These are phyloP conservation scores for Ophiostoma sp. DNA, from an alignment of 2,329 filamentous ascomycete genomes.

Conservation along the genomic window DNA sequence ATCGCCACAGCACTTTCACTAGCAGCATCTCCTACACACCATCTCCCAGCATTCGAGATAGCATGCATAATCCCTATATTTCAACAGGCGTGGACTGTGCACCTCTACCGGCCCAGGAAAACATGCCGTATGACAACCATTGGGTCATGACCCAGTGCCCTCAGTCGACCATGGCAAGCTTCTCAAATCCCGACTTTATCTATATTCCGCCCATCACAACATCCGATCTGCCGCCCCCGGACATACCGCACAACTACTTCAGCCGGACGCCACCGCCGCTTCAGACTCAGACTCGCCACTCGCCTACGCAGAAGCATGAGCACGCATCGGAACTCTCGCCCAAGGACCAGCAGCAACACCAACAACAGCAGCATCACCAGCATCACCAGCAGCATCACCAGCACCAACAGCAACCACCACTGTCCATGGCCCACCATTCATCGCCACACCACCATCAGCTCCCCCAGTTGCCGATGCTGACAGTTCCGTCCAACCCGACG, in stretches of 20 bases:
- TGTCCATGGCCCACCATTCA: constrained; percentile 30
- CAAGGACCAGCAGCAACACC: constrained; percentile 18
- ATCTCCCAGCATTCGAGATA: constrained; percentile 24
- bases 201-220: constrained; percentile 50
- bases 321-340: constrained; percentile 16
- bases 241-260: constrained; percentile 39
- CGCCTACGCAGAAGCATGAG: constrained; percentile 35
- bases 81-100: constrained; percentile 45
- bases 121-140: constrained; percentile 35
- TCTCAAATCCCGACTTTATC: constrained; percentile 50
- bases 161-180: constrained; percentile 65
- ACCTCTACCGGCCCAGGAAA: constrained; percentile 42
- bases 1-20: constrained; percentile 8
- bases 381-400: constrained; percentile 17
- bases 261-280: constrained; percentile 52
- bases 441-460: constrained; percentile 40
- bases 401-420: neutral
- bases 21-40: neutral
- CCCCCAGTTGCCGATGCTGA: constrained; percentile 60
- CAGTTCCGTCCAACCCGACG: constrained; percentile 60
- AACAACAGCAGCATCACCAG: constrained; percentile 17
- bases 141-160: constrained; percentile 60
- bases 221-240: constrained; percentile 42
- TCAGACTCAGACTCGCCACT: constrained; percentile 22
- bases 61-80: constrained; percentile 41